A percentile compares a stretch with the other conserved stretches of the same genome.
Conservation (phyloP, 164 flowering plant genomes). For the Akebia trifoliata region DNA sequence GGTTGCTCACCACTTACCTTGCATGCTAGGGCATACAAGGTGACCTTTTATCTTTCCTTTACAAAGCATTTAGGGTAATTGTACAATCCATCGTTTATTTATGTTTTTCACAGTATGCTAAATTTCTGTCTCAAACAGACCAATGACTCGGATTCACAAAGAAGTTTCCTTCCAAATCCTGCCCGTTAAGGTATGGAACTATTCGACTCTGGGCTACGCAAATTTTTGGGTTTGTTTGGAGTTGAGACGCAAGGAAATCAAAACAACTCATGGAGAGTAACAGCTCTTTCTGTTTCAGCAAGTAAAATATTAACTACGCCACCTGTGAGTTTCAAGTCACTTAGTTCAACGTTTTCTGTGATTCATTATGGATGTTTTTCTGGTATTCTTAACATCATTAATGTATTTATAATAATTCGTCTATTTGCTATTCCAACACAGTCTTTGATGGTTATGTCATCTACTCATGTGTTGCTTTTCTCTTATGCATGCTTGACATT, state of each 20-base stretch:
- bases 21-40: slow-evolving; percentile 79
- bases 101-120: slow-evolving; percentile 2
- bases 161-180: slow-evolving; percentile 90
- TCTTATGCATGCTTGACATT: no score
- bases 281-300: slow-evolving; percentile 78
- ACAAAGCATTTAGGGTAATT: background rate
- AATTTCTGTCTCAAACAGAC: slow-evolving; percentile 28
- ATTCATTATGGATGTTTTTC: no score
- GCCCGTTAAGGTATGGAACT: slow-evolving; percentile 84
- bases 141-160: slow-evolving; percentile 56
- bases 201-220: slow-evolving; percentile 77
- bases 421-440: background rate
- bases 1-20: slow-evolving; percentile 74
- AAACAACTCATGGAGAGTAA: slow-evolving; percentile 61
- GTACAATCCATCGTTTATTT: background rate
- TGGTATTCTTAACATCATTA: background rate
- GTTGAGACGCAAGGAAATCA: slow-evolving; percentile 32
- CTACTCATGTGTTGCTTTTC: background rate
- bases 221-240: slow-evolving; percentile 48
- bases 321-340: slow-evolving; percentile 45
- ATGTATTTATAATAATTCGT: background rate
- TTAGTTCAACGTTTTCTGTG: slow-evolving; percentile 3
- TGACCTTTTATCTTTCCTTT: slow-evolving; percentile 14
- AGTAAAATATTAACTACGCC: slow-evolving; percentile 72
- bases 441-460: background rate